These are phyloP conservation scores for Rhodotorula sp. DNA, from an alignment of 1,284 basidiomycete species.

Conservation along the genomic window DNA sequence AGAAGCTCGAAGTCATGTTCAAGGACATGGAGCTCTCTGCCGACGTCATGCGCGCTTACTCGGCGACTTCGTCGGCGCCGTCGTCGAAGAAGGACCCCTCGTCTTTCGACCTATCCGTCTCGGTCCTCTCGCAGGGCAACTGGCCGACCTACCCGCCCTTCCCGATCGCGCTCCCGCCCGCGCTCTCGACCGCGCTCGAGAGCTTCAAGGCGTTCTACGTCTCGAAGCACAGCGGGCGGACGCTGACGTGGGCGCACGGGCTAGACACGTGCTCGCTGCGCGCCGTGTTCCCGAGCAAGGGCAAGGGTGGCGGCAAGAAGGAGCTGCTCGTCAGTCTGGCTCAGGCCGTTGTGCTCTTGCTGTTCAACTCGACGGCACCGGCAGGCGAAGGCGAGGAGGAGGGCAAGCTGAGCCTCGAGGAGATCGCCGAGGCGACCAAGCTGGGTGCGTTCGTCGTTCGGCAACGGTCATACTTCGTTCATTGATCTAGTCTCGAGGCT, in stretches of 20 bases:
- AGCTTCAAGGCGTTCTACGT: conserved; percentile 71
- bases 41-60: conserved; percentile 56
- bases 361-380: conserved; percentile 70
- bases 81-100: not conserved
- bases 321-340: conserved; percentile 89
- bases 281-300: conserved; percentile 59
- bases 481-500: not conserved
- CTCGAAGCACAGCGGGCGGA: conserved; percentile 65
- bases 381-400: not conserved
- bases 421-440: conserved; percentile 69
- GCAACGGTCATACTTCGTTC: no score
- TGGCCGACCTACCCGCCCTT: conserved; percentile 56
- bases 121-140: conserved; percentile 59
- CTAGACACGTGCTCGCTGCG: conserved; percentile 72
- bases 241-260: conserved; percentile 77
- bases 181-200: conserved; percentile 67
- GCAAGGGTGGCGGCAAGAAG: conserved; percentile 61
- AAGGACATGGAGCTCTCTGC: conserved; percentile 35
- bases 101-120: conserved; percentile 55
- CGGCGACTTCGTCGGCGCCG: conserved; percentile 42
- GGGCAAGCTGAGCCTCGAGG: conserved; percentile 62
- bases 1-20: conserved; percentile 87
- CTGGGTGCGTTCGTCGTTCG: conserved; percentile 63
- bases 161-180: conserved; percentile 38
- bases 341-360: conserved; percentile 80